These are phyloP conservation scores for Cutaneotrichosporon daszewskae DNA, from an alignment of 1,284 basidiomycete species.

Conservation along the genomic window DNA sequence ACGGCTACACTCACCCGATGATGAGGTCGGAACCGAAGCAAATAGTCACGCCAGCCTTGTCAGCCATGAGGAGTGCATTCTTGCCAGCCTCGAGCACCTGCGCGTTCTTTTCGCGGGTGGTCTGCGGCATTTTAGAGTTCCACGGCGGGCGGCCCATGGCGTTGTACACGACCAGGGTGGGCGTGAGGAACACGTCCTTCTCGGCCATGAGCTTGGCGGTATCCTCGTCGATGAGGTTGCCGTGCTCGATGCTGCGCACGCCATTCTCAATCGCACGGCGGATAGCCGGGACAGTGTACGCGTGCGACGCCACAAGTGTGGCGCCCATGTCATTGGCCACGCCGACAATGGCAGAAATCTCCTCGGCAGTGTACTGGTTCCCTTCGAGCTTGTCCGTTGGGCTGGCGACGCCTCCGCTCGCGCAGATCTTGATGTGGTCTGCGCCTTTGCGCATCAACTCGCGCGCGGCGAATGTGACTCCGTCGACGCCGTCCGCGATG, in stretches of 20 bases:
- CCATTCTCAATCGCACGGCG: conserved; percentile 31
- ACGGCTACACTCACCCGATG: too few relatives aligned
- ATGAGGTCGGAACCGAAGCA: conserved; percentile 16
- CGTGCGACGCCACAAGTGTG: conserved; percentile 29
- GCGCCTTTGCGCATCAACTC: conserved; percentile 14
- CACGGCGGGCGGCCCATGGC: conserved; percentile 15
- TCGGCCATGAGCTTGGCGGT: too few relatives aligned
- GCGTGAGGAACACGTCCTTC: conserved; percentile 49
- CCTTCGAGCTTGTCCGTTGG: conserved; percentile 50
- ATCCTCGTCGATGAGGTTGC: conserved; percentile 38
- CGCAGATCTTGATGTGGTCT: conserved; percentile 15
- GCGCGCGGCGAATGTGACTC: conserved; percentile 3
- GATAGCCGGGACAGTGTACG: conserved; percentile 31
- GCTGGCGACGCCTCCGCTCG: conserved; percentile 7
- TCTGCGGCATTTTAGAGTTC: conserved; percentile 9
- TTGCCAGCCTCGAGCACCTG: conserved; percentile 15
- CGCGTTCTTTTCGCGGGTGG: conserved; percentile 16
- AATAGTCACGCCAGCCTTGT: conserved; percentile 28
- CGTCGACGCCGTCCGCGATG: too few relatives aligned
- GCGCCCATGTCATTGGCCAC: conserved; percentile 50
- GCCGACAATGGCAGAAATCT: conserved; percentile 50
- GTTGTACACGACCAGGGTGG: conserved; percentile 42
- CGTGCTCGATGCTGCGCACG: conserved; percentile 52
- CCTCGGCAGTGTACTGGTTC: conserved; percentile 51
- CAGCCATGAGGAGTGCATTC: conserved; percentile 18